A percentile compares a stretch with the other conserved stretches of the same genome.
These are phyloP conservation scores for Diaporthe batatas DNA, from an alignment of 2,329 filamentous ascomycete species.

Conservation along the genomic window DNA sequence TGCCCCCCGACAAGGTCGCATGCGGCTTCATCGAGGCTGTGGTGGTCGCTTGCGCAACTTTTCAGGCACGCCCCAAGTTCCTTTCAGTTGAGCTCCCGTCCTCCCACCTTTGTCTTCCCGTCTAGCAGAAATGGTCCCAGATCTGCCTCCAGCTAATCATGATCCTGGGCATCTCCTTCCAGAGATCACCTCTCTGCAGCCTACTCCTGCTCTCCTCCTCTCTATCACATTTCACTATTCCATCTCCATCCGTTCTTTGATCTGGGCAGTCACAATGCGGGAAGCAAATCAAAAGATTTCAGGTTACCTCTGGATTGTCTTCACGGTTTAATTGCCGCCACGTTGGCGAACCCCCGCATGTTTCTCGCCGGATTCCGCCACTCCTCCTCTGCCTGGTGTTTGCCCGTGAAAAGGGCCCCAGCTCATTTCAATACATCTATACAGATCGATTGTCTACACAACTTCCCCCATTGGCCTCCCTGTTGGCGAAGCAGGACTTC, in stretches of 20 bases:
- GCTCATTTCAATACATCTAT: background rate
- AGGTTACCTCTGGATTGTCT: background rate
- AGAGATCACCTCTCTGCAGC: background rate
- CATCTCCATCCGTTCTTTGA: background rate
- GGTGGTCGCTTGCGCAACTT: too few species aligned
- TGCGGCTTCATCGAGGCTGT: background rate
- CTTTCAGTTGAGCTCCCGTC: too few species aligned
- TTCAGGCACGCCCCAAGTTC: background rate
- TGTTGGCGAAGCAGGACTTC: background rate
- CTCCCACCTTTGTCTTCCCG: background rate
- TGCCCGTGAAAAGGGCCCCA: background rate
- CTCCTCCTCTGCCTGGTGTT: background rate
- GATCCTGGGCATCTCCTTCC: background rate
- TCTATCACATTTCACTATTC: background rate
- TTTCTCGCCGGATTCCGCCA: background rate
- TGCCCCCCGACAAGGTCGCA: background rate
- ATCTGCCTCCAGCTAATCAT: background rate
- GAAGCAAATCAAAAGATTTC: background rate
- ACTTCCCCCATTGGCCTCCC: background rate
- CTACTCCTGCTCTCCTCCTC: background rate
- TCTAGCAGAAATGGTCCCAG: background rate
- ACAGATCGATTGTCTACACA: background rate
- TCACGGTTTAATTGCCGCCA: background rate
- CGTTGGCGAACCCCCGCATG: background rate
- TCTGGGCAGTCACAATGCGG: background rate